Base-by-base conservation (phyloP, 2,329 filamentous ascomycete genomes). In the Neofusicoccum kwambonambiense region DNA sequence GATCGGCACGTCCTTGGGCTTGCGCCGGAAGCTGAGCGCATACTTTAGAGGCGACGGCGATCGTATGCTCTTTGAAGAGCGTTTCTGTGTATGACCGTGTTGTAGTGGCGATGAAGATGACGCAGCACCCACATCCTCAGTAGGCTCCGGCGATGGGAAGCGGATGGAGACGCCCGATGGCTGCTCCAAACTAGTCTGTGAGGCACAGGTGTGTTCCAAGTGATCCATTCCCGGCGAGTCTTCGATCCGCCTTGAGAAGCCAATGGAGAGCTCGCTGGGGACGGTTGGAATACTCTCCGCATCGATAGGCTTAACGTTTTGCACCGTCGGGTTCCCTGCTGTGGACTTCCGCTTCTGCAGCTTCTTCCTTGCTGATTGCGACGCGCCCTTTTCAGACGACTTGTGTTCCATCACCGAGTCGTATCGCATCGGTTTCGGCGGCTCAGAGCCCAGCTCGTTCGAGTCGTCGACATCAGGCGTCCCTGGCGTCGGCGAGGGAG, bases 221-320 rank as follows among this genome's bases (percentile, higher is more conserved):
- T 73, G 76, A 22, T 76, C 74, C 69, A 78, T 75, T 6, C 70
- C 74, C 13, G 77, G 76, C 6, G 72, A 69, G 35, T 69, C 65
- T 6, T 75, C 74, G 15, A 78, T 67, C 15, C 76, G 74, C 49
- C 74, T 69, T n/a, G 72, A 71, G 62, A 78, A 79, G 31, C 75
- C 73, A 34, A 69, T 68, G 42, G 71, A 71, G n/a, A 79, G 68
- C 50, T 75, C 70, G 15, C 69, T 69, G 11, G 77, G 76, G 7
- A 78, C 70, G 22, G 67, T 68, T 22, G 76, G 74, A 58, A 78
- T 74, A 17, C 69, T 70, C 31, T 70, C 70, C 64, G 75, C 72
- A 22, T 69, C 66, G 62, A 74, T 70, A 51, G 71, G 70, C 52
- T 72, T 70, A 52, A 70, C 73, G 12, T 72, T 70, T 50, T 76